Evolutionary conservation across 2,329 filamentous ascomycete species (phyloP).

Genomic region (Magnaporthiopsis poae): DNA sequence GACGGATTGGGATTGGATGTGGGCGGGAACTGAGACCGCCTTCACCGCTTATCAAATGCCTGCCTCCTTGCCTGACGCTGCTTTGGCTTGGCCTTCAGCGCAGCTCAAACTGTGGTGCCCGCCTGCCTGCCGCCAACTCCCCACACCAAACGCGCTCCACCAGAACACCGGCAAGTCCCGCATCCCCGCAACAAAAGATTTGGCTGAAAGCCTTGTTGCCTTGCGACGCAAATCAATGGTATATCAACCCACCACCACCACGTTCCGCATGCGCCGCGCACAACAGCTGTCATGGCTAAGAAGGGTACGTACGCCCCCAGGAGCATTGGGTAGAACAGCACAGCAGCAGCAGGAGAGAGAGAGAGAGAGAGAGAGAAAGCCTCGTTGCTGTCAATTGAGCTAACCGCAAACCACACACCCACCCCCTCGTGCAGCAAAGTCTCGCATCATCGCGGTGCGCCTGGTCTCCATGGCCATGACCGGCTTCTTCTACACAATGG

Average conservation of each 20-base stretch:
- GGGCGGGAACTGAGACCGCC: neutral
- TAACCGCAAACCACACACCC: neutral
- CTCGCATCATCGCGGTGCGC: constrained; percentile 83
- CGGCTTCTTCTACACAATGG: constrained; percentile 88
- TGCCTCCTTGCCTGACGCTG: no score
- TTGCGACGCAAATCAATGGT: neutral
- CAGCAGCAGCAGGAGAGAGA: neutral
- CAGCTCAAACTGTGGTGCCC: no score
- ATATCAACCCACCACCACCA: neutral
- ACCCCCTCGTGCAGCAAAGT: constrained; percentile 54
- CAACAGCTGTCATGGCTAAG: constrained; percentile 23
- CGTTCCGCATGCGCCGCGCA: neutral
- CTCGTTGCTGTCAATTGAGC: neutral
- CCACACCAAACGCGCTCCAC: neutral
- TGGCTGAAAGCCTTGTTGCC: neutral
- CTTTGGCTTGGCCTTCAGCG: no score
- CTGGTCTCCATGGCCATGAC: constrained; percentile 98
- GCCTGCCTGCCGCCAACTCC: no score
- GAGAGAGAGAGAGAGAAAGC: neutral
- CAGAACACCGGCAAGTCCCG: neutral
- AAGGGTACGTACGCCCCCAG: constrained; percentile 19
- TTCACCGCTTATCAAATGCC: neutral
- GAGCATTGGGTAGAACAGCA: no score
- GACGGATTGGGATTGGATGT: neutral
- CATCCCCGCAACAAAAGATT: neutral